Conservation (phyloP, 169 alveolate species). For the Babesia ovis region DNA sequence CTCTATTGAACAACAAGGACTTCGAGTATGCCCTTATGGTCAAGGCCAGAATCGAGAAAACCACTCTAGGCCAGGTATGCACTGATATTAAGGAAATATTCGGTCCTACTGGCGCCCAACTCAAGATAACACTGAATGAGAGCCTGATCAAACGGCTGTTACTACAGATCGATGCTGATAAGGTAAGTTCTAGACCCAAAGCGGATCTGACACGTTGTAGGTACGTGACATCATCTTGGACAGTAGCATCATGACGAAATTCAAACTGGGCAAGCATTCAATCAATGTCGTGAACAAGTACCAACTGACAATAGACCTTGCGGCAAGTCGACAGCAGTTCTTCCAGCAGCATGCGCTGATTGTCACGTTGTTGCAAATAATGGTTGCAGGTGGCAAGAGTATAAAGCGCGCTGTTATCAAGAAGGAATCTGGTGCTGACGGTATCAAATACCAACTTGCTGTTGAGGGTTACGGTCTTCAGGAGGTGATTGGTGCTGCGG, state of each 20-base stretch:
- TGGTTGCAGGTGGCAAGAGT: slow-evolving; percentile 76
- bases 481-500: slow-evolving; percentile 91
- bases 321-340: slow-evolving; percentile 66
- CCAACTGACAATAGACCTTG: slow-evolving; percentile 68
- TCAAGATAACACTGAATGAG: slow-evolving; percentile 85
- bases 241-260: slow-evolving; percentile 80
- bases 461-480: slow-evolving; percentile 92
- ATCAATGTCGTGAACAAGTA: slow-evolving; percentile 72
- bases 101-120: slow-evolving; percentile 87
- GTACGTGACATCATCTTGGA: slow-evolving; percentile 79
- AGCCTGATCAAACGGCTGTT: slow-evolving; percentile 80
- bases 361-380: slow-evolving; percentile 69
- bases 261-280: slow-evolving; percentile 79
- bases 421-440: slow-evolving; percentile 76
- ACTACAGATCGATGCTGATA: slow-evolving; percentile 85
- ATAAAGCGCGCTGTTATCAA: slow-evolving; percentile 86
- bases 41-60: slow-evolving; percentile 88
- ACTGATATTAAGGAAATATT: slow-evolving; percentile 89
- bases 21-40: slow-evolving; percentile 85
- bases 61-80: slow-evolving; percentile 83
- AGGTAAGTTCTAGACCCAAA: slow-evolving; percentile 60
- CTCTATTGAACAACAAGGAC: slow-evolving; percentile 60
- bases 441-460: slow-evolving; percentile 80
- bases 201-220: slow-evolving; percentile 15
- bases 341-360: slow-evolving; percentile 80